Conservation (phyloP, 2,329 filamentous ascomycete species). For the Neofusicoccum ribis region DNA sequence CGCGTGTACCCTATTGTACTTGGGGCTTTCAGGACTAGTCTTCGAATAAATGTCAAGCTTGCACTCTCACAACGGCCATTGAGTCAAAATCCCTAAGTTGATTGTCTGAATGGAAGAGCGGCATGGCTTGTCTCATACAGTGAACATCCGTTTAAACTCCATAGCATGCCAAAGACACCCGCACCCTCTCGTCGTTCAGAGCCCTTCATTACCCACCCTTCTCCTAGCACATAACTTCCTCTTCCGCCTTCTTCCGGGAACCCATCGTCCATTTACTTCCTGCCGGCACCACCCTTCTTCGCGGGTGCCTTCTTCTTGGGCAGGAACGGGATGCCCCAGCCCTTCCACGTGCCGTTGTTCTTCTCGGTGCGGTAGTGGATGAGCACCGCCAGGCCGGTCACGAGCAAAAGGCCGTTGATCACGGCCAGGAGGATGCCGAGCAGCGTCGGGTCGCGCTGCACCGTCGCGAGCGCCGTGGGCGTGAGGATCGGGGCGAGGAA, state of each 20-base stretch:
- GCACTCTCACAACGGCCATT: not conserved
- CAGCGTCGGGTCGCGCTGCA: constrained; percentile 22
- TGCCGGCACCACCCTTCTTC: not conserved
- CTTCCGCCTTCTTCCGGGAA: not conserved
- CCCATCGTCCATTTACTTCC: not conserved
- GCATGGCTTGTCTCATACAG: not conserved
- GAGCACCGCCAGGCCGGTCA: constrained; percentile 1
- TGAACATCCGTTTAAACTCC: no score
- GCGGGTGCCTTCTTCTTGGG: not conserved
- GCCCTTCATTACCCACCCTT: not conserved
- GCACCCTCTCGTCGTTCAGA: no score
- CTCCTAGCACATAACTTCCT: not conserved
- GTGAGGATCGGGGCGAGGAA: constrained; percentile 23
- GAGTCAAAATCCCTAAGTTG: not conserved
- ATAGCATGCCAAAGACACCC: no score
- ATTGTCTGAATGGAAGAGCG: not conserved
- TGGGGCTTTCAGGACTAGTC: not conserved
- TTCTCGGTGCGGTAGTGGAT: constrained; percentile 22
- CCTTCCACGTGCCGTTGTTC: constrained; percentile 19
- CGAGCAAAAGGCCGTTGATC: constrained; percentile 5
- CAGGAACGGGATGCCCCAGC: not conserved
- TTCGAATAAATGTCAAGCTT: not conserved
- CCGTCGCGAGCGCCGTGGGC: constrained; percentile 22
- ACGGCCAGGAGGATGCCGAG: constrained; percentile 21
- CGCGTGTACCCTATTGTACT: not conserved